Percentiles rank a stretch among this genome's conserved stretches.
Conservation (phyloP, 73 alveolate species). For the Symbiodinium natans region DNA sequence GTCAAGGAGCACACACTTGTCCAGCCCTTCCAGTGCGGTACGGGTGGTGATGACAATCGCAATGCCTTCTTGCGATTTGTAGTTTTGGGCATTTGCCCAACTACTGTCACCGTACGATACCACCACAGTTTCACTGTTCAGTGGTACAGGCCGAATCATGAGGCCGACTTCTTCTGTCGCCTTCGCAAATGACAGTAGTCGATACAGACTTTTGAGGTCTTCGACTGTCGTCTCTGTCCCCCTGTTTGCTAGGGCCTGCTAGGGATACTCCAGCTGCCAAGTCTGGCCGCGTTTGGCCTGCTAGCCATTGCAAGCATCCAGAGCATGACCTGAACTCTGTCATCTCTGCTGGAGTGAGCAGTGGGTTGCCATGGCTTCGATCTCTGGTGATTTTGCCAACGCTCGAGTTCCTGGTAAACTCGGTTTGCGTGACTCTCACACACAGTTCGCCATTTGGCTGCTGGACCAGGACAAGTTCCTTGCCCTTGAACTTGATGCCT, state of each 20-base stretch:
- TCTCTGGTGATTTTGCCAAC: background rate
- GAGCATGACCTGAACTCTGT: background rate
- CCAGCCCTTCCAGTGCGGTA: background rate
- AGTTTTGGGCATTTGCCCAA: background rate
- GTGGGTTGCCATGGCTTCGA: too few relatives aligned
- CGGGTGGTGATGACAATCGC: background rate
- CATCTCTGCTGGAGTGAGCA: background rate
- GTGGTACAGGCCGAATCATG: background rate
- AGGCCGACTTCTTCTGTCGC: background rate
- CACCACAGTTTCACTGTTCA: background rate
- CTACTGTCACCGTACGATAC: background rate
- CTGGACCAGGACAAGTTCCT: background rate
- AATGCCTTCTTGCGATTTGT: background rate
- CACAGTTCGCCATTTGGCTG: background rate
- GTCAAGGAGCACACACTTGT: background rate
- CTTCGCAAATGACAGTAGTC: background rate
- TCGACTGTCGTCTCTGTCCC: conserved; percentile 9
- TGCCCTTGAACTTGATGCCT: conserved; percentile 17
- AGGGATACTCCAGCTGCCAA: background rate
- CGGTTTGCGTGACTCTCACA: background rate
- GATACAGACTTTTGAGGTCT: conserved; percentile 1
- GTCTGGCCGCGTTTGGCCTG: background rate
- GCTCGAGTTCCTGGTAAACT: background rate
- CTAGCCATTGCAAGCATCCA: background rate
- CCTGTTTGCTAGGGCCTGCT: background rate